Evolutionary conservation across 371 early-diverging fungal genomes (phyloP).

Genomic region (Funneliformis caledonium): DNA sequence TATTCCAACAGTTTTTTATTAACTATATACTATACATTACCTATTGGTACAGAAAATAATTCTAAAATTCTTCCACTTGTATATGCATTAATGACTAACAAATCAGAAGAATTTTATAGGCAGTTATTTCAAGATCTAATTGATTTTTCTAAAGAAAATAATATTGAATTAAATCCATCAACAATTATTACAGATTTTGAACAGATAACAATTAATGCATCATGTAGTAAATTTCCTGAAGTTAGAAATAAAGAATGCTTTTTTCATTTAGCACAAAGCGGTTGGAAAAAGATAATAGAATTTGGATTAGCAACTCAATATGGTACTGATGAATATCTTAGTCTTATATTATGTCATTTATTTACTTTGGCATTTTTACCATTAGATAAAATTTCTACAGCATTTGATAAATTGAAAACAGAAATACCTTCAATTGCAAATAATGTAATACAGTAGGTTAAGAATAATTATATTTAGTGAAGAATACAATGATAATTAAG

Average conservation of each 20-base stretch:
- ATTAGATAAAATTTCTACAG: neutral
- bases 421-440: neutral
- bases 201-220: no score
- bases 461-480: no score
- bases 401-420: neutral
- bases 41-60: neutral
- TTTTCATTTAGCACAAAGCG: neutral
- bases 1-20: neutral
- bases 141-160: neutral
- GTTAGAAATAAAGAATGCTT: neutral
- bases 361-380: constrained; percentile 6
- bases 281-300: neutral
- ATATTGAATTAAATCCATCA: neutral
- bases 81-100: neutral
- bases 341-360: neutral
- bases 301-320: neutral
- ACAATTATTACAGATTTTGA: neutral
- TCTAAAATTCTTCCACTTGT: neutral
- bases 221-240: no score
- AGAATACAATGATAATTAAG: no score
- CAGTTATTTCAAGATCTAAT: neutral
- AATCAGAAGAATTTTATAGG: neutral
- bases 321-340: neutral
- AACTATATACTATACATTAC: constrained; percentile 9
- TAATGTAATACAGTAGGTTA: no score